Evolutionary conservation across 2,329 filamentous ascomycete genomes (phyloP).

Genomic region (Ophiostoma novo-ulmi): DNA sequence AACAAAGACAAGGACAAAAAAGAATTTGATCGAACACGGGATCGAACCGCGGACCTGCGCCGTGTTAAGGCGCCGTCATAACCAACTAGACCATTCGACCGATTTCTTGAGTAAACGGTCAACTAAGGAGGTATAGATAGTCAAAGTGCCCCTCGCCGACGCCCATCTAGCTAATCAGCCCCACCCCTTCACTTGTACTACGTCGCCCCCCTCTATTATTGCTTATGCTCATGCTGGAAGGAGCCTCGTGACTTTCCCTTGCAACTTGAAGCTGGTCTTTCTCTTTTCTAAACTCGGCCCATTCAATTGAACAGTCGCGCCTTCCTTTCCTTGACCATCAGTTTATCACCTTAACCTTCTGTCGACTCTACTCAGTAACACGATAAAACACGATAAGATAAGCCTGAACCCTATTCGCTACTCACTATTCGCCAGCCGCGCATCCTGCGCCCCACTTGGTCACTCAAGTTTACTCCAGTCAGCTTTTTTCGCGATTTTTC

Average conservation of each 20-base stretch:
- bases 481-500: constrained; percentile 8
- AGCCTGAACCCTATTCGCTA: neutral
- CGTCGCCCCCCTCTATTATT: neutral
- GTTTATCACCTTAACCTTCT: neutral
- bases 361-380: neutral
- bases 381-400: neutral
- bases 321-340: neutral
- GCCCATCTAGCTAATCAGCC: neutral
- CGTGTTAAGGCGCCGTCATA: constrained; percentile 27
- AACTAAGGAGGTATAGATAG: neutral
- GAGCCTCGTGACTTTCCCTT: no score
- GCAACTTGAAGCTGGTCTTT: neutral
- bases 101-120: neutral
- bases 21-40: constrained; percentile 24
- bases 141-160: neutral
- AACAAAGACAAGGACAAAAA: neutral
- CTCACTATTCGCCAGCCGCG: neutral
- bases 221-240: neutral
- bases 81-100: constrained; percentile 27
- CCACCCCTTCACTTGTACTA: neutral
- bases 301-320: neutral
- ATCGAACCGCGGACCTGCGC: constrained; percentile 26
- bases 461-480: neutral
- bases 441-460: neutral
- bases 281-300: neutral